Base-by-base conservation (phyloP, 192 early-diverging fungal species). In the Coemansia umbellata region DNA sequence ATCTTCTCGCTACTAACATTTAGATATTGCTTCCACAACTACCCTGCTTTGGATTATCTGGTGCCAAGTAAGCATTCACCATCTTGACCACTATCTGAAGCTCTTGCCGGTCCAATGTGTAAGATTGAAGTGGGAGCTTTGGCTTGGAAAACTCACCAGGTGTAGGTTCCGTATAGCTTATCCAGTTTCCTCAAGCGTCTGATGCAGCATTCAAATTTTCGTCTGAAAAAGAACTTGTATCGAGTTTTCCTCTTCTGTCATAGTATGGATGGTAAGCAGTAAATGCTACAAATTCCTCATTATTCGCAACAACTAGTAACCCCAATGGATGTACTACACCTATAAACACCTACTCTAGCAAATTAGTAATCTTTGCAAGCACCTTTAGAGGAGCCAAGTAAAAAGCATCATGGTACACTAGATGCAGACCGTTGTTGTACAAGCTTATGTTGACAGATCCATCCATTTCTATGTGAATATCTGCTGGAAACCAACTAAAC, bases 361-460 rank as follows among this genome's bases (percentile, higher is more conserved):
- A 50, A 2, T 82, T 83, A 0, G 85, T 23, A 32, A 85, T 69
- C 2, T 17, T 27, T 31, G 54, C 58, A 27, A 88, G 67, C 19
- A 78, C 54, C 22, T 37, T 43, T 1, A 50, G 56, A 3, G 87
- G 53, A 7, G 55, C 54, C 3, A 40, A 24, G 39, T 87, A 84
- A 57, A 81, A 32, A 2, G 60, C 58, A 14, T 53, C 43, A 39
- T 63, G 49, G 4, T 74, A 47, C 14, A 28, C 13, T 1, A 79
- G 83, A 39, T 84, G 67, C 14, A 85, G 48, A 24, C 83, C 84
- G 77, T 87, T 86, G 80, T 87, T 87, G 58, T 87, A 87, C 1
- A 80, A 83, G 7, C 31, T 18, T 35, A 80, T 53, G 8, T 14
- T 21, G 8, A 77, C 62, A 1, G 55, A 21, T 4, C 84, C 82